Base-by-base conservation (phyloP, 108 stramenopile genomes). In the Cyclotella choctawhatcheeana region DNA sequence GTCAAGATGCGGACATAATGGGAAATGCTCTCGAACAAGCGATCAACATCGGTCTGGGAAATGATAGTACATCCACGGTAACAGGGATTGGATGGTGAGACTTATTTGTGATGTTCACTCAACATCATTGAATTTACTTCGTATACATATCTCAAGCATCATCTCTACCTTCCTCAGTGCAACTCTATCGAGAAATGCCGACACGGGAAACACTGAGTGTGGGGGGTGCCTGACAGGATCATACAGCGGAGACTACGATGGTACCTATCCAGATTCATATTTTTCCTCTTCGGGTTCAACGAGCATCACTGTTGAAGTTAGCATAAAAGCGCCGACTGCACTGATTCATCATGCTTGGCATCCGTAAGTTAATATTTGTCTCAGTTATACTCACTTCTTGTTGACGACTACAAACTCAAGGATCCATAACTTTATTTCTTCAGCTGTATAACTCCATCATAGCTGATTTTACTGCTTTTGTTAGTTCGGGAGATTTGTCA, bases 1-100 rank as follows among this genome's bases (percentile, higher is more conserved):
- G 74, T 52, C 74, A 74, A 47, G 65, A 74, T 35, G 76, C 76
- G 2, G 76, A 76, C 35, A 76, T 44, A 27, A 12, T 53, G 8
- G 67, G 26, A 6, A 63, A 63, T 45, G 76, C 60, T 5, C 34
- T 76, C 13, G 76, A 68, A 44, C 30, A 31, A 22, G 67, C 76
- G 6, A 69, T 64, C 29, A 45, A 55, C 32, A 33, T 47, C 13
- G 76, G 67, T 29, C 30, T 76, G 10, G 76, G 76, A 0, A 64
- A 50, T 3, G 59, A 44, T n/a, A 32, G 56, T 0, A 18, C 0
- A 16, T 44, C 65, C n/a, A 31, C 24, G 16, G 54, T 76, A 18
- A 61, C 76, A 13, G 27, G n/a, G 22, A 68, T 76, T 12, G 76
- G 76, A 14, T 67, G n/a, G n/a, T n/a, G n/a, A n/a, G n/a, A n/a